phyloP scores from a whole-genome alignment of 176 grass and related monocot species.

The Saccharum officinarum region DNA sequence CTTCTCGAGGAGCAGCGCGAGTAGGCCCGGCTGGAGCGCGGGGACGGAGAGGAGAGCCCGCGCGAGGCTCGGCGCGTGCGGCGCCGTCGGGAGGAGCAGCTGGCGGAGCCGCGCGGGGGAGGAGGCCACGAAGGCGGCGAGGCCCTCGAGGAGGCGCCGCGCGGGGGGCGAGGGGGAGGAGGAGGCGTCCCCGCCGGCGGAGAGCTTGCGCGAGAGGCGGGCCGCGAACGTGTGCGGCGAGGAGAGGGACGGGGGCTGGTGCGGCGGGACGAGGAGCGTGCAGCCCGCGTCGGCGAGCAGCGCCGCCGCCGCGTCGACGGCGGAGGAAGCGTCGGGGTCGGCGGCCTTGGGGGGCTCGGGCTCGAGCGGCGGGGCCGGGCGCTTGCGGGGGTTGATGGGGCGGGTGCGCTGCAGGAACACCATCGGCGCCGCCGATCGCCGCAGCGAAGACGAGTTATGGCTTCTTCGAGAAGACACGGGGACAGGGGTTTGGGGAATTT shows the following conservation, averaged over 20 bases:
- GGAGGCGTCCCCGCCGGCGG: constrained; percentile 19
- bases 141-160: constrained; percentile 49
- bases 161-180: neutral
- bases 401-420: constrained; percentile 79
- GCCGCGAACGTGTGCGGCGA: constrained; percentile 40
- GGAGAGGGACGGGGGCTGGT: constrained; percentile 43
- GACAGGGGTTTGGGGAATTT: constrained; percentile 9
- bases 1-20: constrained; percentile 82
- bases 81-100: constrained; percentile 45
- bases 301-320: constrained; percentile 52
- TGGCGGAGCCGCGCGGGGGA: constrained; percentile 52
- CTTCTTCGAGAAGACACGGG: constrained; percentile 26
- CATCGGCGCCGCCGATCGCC: constrained; percentile 50
- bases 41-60: constrained; percentile 70
- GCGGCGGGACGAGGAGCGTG: constrained; percentile 63
- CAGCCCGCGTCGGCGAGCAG: constrained; percentile 83
- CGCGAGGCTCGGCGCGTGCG: constrained; percentile 54
- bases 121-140: constrained; percentile 45
- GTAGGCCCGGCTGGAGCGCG: constrained; percentile 64
- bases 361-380: constrained; percentile 32
- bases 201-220: constrained; percentile 54
- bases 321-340: neutral
- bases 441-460: neutral
- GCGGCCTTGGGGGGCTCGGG: neutral
- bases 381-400: constrained; percentile 53